Evolutionary conservation across 495 filamentous ascomycete species (phyloP).

Genomic region (Bombardia bombarda): DNA sequence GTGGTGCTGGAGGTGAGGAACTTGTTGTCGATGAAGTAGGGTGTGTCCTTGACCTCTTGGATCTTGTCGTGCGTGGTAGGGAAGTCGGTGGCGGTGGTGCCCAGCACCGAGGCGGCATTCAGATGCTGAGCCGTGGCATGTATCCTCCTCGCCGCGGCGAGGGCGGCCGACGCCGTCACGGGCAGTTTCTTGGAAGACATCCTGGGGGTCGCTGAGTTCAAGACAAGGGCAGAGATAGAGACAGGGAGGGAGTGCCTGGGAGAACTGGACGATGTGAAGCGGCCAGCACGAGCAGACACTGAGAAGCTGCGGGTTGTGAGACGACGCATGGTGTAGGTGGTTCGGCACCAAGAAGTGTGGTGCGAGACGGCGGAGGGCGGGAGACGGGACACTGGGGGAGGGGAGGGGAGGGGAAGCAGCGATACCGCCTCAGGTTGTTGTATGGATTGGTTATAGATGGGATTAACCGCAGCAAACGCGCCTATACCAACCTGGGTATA

Average conservation of each 20-base stretch:
- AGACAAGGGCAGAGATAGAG: slow-evolving; percentile 12
- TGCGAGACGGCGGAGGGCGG: background rate
- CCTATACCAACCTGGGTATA: too few species aligned
- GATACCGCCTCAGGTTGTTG: too few species aligned
- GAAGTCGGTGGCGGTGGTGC: slow-evolving; percentile 60
- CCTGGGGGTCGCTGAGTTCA: slow-evolving; percentile 20
- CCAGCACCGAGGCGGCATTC: slow-evolving; percentile 38
- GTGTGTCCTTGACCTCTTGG: slow-evolving; percentile 64
- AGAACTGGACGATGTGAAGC: slow-evolving; percentile 4
- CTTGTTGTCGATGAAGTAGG: slow-evolving; percentile 88
- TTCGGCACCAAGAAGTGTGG: background rate
- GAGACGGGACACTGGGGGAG: background rate
- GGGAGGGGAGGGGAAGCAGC: background rate
- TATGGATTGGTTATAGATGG: too few species aligned
- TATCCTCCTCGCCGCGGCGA: slow-evolving; percentile 39
- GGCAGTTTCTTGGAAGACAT: slow-evolving; percentile 28
- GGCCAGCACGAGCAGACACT: slow-evolving; percentile 24
- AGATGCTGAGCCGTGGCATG: slow-evolving; percentile 57
- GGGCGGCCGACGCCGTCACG: slow-evolving; percentile 15
- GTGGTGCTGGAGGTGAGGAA: slow-evolving; percentile 69
- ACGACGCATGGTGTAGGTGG: slow-evolving; percentile 29
- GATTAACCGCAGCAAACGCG: too few species aligned
- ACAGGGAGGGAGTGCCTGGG: slow-evolving; percentile 9
- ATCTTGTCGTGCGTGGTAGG: slow-evolving; percentile 79
- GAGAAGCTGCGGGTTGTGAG: slow-evolving; percentile 25